Base-by-base conservation (phyloP, 2,329 filamentous ascomycete genomes). In the Aspergillus vadensis region DNA sequence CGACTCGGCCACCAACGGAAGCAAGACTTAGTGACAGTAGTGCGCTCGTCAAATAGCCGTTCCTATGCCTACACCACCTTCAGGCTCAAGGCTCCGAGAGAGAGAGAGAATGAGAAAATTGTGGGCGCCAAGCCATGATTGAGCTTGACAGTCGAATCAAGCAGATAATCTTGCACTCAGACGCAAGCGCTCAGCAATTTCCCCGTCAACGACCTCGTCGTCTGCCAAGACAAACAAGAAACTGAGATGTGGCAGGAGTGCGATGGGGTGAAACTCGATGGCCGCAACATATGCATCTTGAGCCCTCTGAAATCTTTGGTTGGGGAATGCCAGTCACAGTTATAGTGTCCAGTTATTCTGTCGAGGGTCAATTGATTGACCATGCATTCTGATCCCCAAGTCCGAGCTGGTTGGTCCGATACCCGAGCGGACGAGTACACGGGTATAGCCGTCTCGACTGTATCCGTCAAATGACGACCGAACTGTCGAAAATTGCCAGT, bases 1-100 rank as follows among this genome's bases (percentile, higher is more conserved):
- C 17, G 51, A 65, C 15, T 63, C 69, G 27, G 67, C 69, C 55
- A 60, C 67, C 30, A 67, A 67, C 55, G 66, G 63, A 50, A 63
- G 63, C 51, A 63, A 69, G 57, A 69, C 67, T 65, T 72, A 69
- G 55, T 52, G 38, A 44, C n/a, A 41, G 51, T 62, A 21, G 36
- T 15, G 32, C 32, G 32, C 41, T 36, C 49, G 27, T 15, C 50
- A 19, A 19, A 15, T 54, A 48, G 55, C 41, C 54, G 41, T 57
- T 30, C 41, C 43, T 50, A 58, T 51, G 25, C 48, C 21, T 14
- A 52, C 47, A 39, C 25, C 36, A 23, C 38, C 17, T 41, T 36
- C 47, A 27, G 25, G 25, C 47, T 19, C 25, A 50, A 50, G n/a
- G 47, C 47, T 30, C 25, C 32, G 32, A 36, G 32, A 12, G 12